Evolutionary conservation across 345 rosid species (phyloP), one percentile per base, ranked within the genome.

Genomic region (Noccaea bulbosa): DNA sequence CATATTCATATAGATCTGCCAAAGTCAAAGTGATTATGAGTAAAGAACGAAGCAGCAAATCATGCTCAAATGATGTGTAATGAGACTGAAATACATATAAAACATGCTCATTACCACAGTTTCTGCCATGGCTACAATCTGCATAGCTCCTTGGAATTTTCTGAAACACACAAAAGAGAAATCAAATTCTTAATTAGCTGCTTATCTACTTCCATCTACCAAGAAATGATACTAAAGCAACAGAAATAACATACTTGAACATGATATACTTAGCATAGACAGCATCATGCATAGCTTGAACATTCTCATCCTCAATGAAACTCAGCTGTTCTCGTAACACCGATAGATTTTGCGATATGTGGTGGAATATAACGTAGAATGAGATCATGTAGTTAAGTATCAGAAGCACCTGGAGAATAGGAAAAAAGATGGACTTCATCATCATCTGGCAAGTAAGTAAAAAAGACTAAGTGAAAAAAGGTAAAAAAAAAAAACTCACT

Each of bases 111-210:
- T 77, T 77, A 76, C 98, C 86, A 86, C 83, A 49, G 84, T 83
- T 86, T 91, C 97, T 22, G 91, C 88, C 89, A 90, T 70, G 10
- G 87, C 97, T 61, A 87, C 91, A 55, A 93, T 83, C 75, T 90
- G 98, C 97, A 88, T 88, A 59, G 96, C 96, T 55, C 83, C 83
- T 83, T 86, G 97, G 61, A 93, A 93, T 78, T 87, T 93, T 84
- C 98, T 93, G 76, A 52, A 79, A 65, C 17, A 8, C 17, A 64
- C 11, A 46, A 53, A 34, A 67, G 6, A 55, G n/a, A 67, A 48
- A 38, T 2, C 0, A 58, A 57, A n/a, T 34, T 37, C 34, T 14
- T 27, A 54, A 6, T 74, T 49, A 62, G 59, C 47, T 5, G n/a
- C 4, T 65, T 22, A 69, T 41, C 62, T 12, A 64, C n/a, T 55